phyloP scores from a whole-genome alignment of 257 asterid species.

The Gentiana macrophylla region DNA sequence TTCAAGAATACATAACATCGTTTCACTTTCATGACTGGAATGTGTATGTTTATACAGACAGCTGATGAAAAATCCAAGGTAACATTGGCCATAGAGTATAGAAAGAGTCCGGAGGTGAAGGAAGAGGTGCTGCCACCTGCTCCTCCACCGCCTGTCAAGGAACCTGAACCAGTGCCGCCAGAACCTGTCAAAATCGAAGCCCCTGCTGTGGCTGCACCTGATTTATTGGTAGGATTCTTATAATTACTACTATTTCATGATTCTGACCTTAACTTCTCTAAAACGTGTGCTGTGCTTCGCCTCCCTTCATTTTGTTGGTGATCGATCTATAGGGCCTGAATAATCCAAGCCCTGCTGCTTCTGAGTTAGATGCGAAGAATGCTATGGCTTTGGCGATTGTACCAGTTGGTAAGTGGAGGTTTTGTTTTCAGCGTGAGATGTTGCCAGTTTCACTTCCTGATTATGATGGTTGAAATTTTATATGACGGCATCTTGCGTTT shows the following conservation, averaged over 20 bases:
- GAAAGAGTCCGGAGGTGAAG: constrained; percentile 50
- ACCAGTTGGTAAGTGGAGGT: constrained; percentile 52
- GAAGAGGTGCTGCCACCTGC: constrained; percentile 41
- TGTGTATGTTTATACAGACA: constrained; percentile 7
- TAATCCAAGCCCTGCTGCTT: constrained; percentile 64
- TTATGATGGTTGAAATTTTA: constrained; percentile 1
- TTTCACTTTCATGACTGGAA: not conserved
- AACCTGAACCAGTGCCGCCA: constrained; percentile 31
- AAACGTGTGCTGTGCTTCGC: constrained; percentile 10
- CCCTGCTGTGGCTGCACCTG: constrained; percentile 49
- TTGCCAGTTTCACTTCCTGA: not conserved
- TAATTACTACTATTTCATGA: constrained; percentile 1
- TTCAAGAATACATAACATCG: too few relatives aligned
- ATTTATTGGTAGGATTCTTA: constrained; percentile 48
- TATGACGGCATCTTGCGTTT: not conserved
- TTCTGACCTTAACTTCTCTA: not conserved
- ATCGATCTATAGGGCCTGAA: constrained; percentile 40
- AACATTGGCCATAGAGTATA: constrained; percentile 70
- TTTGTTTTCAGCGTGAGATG: not conserved
- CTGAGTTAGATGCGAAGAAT: constrained; percentile 80
- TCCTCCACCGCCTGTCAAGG: constrained; percentile 40
- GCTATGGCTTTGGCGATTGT: constrained; percentile 90
- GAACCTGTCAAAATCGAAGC: constrained; percentile 56
- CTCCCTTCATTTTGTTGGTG: not conserved
- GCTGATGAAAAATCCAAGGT: constrained; percentile 59